Conservation (phyloP, 805 yeast species). For the Vanderwaltozyma yarrowii region DNA sequence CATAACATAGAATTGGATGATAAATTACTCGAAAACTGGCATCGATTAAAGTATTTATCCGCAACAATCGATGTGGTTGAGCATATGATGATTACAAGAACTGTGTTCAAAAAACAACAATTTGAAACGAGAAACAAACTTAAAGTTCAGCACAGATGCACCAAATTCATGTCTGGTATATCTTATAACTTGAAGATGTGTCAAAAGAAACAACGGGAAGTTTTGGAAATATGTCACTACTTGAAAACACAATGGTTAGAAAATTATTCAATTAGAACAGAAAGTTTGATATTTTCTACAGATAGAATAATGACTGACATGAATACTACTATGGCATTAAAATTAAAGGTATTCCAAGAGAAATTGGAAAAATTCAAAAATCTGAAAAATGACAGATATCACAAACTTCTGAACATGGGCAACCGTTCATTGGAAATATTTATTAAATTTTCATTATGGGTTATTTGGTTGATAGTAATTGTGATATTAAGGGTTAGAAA, state of each 20-base stretch:
- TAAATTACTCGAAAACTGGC: not conserved
- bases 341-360: constrained; percentile 33
- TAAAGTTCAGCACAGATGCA: constrained; percentile 10
- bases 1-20: not conserved
- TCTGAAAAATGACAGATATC: constrained; percentile 14
- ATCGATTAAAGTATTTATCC: not conserved
- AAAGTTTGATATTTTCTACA: constrained; percentile 47
- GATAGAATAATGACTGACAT: constrained; percentile 65
- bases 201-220: constrained; percentile 15
- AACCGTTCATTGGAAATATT: constrained; percentile 19
- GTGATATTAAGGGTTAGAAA: too few relatives aligned
- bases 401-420: constrained; percentile 12
- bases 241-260: constrained; percentile 21
- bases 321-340: constrained; percentile 56
- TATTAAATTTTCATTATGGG: constrained; percentile 14
- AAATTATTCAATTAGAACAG: constrained; percentile 43
- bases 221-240: constrained; percentile 20
- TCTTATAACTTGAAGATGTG: constrained; percentile 11
- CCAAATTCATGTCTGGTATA: constrained; percentile 12
- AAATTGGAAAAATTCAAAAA: constrained; percentile 21
- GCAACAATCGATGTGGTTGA: too few relatives aligned
- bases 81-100: not conserved
- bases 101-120: constrained; percentile 7
- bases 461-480: constrained; percentile 13
- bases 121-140: constrained; percentile 8